Conservation (phyloP, 1,284 basidiomycete genomes). For the Moniliophthora roreri region DNA sequence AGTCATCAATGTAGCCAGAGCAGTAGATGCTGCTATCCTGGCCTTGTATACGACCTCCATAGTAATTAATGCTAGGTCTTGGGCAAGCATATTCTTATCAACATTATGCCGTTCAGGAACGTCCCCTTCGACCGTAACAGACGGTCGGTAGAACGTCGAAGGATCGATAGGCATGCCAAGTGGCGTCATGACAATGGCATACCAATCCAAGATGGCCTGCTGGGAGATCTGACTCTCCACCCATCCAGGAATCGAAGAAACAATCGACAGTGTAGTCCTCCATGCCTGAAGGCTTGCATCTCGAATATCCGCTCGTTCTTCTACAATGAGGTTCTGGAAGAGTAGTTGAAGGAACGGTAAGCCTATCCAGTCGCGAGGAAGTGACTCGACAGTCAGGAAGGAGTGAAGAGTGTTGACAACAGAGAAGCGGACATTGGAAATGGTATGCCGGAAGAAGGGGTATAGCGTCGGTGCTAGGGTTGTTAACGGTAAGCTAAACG, state of each 20-base stretch:
- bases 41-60: conserved; percentile 82
- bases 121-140: conserved; percentile 44
- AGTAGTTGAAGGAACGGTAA: conserved; percentile 80
- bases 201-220: conserved; percentile 75
- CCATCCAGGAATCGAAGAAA: conserved; percentile 45
- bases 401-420: conserved; percentile 90
- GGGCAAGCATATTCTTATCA: conserved; percentile 93
- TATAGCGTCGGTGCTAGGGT: conserved; percentile 87
- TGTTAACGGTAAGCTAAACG: conserved; percentile 67
- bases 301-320: conserved; percentile 88
- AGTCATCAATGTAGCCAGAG: conserved; percentile 74
- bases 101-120: conserved; percentile 83
- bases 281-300: conserved; percentile 79
- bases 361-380: conserved; percentile 84
- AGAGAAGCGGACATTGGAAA: conserved; percentile 89
- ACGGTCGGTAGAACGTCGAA: conserved; percentile 69
- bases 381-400: conserved; percentile 78
- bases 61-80: conserved; percentile 86
- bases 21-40: conserved; percentile 79
- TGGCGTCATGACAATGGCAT: conserved; percentile 88
- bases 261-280: conserved; percentile 65
- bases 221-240: conserved; percentile 54
- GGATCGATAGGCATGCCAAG: conserved; percentile 82
- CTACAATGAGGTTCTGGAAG: conserved; percentile 94
- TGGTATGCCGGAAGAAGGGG: conserved; percentile 98